Evolutionary conservation across 1,284 basidiomycete species (phyloP).

Genomic region (Ustilago hordei): DNA sequence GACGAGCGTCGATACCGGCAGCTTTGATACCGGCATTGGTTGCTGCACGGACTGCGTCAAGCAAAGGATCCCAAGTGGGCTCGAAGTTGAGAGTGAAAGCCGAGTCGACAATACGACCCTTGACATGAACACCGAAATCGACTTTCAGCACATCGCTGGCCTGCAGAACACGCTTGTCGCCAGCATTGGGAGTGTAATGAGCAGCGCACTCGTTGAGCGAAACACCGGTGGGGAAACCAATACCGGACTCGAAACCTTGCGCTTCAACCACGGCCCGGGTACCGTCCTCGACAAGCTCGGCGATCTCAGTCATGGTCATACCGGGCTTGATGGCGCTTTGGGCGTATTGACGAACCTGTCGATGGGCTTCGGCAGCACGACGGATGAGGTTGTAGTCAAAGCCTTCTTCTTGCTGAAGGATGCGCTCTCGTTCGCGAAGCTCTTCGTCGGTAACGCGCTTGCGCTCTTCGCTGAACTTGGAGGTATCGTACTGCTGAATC

Average conservation of each 20-base stretch:
- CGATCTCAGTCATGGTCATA: constrained; percentile 94
- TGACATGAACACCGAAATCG: constrained; percentile 96
- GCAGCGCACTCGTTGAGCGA: constrained; percentile 95
- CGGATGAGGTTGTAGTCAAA: constrained; percentile 84
- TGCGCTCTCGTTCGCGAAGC: constrained; percentile 83
- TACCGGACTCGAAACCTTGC: constrained; percentile 86
- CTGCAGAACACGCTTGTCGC: constrained; percentile 89
- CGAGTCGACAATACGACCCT: constrained; percentile 92
- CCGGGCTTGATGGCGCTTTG: constrained; percentile 88
- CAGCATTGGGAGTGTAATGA: constrained; percentile 96
- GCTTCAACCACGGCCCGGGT: constrained; percentile 82
- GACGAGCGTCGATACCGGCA: constrained; percentile 92
- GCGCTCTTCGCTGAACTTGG: constrained; percentile 73
- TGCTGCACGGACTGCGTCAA: constrained; percentile 92
- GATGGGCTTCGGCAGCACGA: constrained; percentile 91
- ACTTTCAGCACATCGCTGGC: constrained; percentile 92
- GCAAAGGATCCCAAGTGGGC: constrained; percentile 86
- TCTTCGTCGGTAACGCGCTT: constrained; percentile 92
- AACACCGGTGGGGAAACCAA: constrained; percentile 95
- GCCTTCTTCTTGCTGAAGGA: constrained; percentile 71
- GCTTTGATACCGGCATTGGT: constrained; percentile 83
- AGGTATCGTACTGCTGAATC: constrained; percentile 81
- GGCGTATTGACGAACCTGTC: constrained; percentile 84
- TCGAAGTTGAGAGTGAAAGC: constrained; percentile 94
- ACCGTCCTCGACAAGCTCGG: constrained; percentile 86